These are phyloP conservation scores for Trypanosoma cruzi DNA, from an alignment of 208 protist species.

Conservation along the genomic window DNA sequence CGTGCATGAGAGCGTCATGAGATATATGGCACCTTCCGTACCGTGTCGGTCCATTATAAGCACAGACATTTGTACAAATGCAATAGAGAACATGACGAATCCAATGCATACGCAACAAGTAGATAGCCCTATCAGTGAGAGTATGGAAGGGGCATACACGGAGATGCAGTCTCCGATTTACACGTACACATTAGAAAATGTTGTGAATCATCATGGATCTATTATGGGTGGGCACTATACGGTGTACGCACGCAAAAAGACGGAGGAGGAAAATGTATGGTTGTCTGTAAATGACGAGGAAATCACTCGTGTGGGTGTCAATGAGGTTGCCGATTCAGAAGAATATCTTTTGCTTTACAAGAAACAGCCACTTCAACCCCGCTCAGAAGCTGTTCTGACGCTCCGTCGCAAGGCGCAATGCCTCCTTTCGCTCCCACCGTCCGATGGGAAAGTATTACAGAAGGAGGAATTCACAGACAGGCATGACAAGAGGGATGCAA, in stretches of 20 bases:
- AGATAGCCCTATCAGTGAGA: neutral
- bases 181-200: constrained; percentile 81
- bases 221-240: constrained; percentile 89
- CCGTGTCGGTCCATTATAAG: neutral
- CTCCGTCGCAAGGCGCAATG: constrained; percentile 61
- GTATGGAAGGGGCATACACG: neutral
- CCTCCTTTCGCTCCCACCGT: constrained; percentile 24
- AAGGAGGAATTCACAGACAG: neutral
- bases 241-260: constrained; percentile 66
- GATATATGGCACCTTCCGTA: no score
- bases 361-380: constrained; percentile 63
- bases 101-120: neutral
- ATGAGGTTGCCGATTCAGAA: constrained; percentile 69
- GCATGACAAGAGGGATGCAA: neutral
- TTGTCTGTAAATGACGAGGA: constrained; percentile 82
- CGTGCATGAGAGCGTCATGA: constrained; percentile 41
- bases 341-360: constrained; percentile 90
- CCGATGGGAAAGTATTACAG: neutral
- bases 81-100: neutral
- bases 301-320: constrained; percentile 30
- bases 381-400: constrained; percentile 25
- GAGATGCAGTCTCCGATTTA: constrained; percentile 29
- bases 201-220: constrained; percentile 87
- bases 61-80: neutral
- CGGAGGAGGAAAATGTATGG: constrained; percentile 48